Conservation (phyloP, 2,329 filamentous ascomycete genomes). For the Aaosphaeria pasadenensis region DNA sequence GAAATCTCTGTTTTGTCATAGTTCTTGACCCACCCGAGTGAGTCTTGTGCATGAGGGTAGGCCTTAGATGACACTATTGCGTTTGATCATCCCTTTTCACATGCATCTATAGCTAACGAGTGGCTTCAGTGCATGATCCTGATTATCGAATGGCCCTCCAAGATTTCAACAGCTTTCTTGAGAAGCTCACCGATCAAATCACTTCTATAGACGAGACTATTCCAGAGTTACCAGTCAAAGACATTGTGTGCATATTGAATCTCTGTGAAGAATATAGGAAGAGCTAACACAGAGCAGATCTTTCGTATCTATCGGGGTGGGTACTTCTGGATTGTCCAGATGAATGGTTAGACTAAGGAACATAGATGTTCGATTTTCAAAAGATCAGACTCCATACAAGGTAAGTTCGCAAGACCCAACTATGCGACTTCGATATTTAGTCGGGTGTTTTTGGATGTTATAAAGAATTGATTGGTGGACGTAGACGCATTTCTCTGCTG, state of each 20-base stretch:
- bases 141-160: conserved; percentile 76
- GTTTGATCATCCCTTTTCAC: not conserved
- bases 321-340: not conserved
- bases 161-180: conserved; percentile 79
- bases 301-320: conserved; percentile 75
- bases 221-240: conserved; percentile 81
- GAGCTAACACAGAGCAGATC: conserved; percentile 45
- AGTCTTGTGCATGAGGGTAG: not conserved
- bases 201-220: conserved; percentile 74
- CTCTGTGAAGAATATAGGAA: not conserved
- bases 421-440: too few species aligned
- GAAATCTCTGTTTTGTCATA: not conserved
- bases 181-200: conserved; percentile 67
- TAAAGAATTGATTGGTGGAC: not conserved
- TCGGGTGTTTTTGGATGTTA: too few species aligned
- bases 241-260: conserved; percentile 55
- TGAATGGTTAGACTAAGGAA: too few species aligned
- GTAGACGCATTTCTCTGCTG: conserved; percentile 77
- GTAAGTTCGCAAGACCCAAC: conserved; percentile 41
- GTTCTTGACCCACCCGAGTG: not conserved
- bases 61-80: too few species aligned
- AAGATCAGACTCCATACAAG: conserved; percentile 86
- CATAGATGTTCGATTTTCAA: conserved; percentile 74
- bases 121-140: conserved; percentile 64
- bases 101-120: not conserved